These are phyloP conservation scores for Diutina neorugosa DNA, from an alignment of 1,139 yeast genomes.

Conservation along the genomic window DNA sequence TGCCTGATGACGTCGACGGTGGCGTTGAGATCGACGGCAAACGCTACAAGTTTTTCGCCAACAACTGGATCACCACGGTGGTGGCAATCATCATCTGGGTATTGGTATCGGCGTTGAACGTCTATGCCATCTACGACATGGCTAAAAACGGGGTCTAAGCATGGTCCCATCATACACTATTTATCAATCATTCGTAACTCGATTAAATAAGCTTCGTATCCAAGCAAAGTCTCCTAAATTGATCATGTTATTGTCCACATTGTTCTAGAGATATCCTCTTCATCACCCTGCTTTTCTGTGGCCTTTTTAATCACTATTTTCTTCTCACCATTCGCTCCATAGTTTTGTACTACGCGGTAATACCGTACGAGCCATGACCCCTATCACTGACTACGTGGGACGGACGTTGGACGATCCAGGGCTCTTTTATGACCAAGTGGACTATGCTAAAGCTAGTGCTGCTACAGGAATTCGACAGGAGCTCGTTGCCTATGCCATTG, in stretches of 20 bases:
- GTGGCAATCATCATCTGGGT: slow-evolving; percentile 46
- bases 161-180: neutral
- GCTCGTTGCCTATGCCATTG: neutral
- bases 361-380: neutral
- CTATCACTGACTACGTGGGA: neutral
- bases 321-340: too few relatives aligned
- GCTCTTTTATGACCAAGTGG: neutral
- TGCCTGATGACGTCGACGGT: slow-evolving; percentile 12
- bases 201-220: too few relatives aligned
- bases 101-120: slow-evolving; percentile 50
- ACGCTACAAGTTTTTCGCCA: slow-evolving; percentile 38
- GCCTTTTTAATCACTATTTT: too few relatives aligned
- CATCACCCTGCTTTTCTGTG: too few relatives aligned
- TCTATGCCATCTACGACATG: slow-evolving; percentile 58
- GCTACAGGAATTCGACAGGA: neutral
- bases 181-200: too few relatives aligned
- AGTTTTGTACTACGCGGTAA: neutral
- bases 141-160: slow-evolving; percentile 30
- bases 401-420: neutral
- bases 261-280: too few relatives aligned
- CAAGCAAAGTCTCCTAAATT: too few relatives aligned
- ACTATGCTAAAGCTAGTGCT: neutral
- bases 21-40: slow-evolving; percentile 7
- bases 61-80: slow-evolving; percentile 44
- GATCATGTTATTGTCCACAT: too few relatives aligned